Base-by-base conservation (phyloP, 495 filamentous ascomycete genomes). In the Penicillium paradoxum region DNA sequence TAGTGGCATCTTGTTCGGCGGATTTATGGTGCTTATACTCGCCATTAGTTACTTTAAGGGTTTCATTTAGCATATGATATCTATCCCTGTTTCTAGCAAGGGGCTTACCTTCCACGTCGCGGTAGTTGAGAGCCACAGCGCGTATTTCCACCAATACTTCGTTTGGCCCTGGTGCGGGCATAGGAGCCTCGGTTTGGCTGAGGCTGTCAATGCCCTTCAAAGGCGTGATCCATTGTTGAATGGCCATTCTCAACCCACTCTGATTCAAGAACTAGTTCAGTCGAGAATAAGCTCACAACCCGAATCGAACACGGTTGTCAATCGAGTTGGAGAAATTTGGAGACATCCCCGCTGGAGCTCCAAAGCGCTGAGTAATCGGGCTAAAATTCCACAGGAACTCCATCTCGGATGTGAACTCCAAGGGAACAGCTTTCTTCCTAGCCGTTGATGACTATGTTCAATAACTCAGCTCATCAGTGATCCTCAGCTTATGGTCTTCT, bases 141-240 rank as follows among this genome's bases (percentile, higher is more conserved):
- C 62, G 60, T 44, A 84, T 77, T 61, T 80, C 70, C 10, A 85
- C 81, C 14, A 85, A 60, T 1, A 84, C 81, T 51, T 85, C 79
- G 33, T 73, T 71, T 5, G 58, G 46, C 6, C 69, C 70, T 1
- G 75, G 74, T 1, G 56, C 44, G 2, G 73, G 76, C 47, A 75
- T 70, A 13, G 73, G 66, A 4, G 64, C 71, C 24, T 74, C 69
- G 9, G 60, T 62, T 5, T 68, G 58, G 15, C 59, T 64, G 18
- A 83, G 66, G 37, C 73, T 77, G 18, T 77, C 73, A n/a, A 82
- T 49, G 9, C 79, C 79, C 59, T 75, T 62, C 34, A 79, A 74
- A 36, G 64, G 54, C 9, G 75, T 73, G 15, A 72, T 59, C 79
- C 77, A 81, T 64, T 79, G 72, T 52, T 73, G 53, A 57, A 71